Conservation (phyloP, 306 rosid species). For the Sesbania bispinosa region DNA sequence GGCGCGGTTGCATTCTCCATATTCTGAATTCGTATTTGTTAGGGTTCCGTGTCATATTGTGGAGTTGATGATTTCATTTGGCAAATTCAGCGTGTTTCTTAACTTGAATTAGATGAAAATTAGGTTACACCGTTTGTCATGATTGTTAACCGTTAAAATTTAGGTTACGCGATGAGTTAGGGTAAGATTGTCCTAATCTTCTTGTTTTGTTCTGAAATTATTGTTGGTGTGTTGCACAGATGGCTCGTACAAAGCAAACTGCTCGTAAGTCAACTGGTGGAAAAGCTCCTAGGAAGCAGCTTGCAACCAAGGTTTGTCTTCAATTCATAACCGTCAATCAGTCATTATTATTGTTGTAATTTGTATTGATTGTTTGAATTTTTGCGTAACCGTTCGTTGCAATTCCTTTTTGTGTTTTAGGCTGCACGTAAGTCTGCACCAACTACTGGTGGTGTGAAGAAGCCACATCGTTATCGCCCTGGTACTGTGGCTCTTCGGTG, state of each 20-base stretch:
- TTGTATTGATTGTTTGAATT: neutral
- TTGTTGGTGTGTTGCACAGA: slow-evolving; percentile 9
- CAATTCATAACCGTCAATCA: no score
- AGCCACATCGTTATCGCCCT: slow-evolving; percentile 86
- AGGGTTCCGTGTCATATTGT: no score
- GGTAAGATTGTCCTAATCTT: neutral
- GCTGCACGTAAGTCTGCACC: slow-evolving; percentile 96
- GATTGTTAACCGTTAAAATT: no score
- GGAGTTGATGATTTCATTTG: no score
- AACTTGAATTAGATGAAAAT: no score
- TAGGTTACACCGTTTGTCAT: no score
- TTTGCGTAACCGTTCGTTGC: rapidly evolving
- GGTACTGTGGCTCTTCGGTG: slow-evolving; percentile 91
- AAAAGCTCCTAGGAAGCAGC: slow-evolving; percentile 89
- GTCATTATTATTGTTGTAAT: neutral
- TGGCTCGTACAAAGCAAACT: slow-evolving; percentile 97
- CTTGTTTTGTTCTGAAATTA: neutral
- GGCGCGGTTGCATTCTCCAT: no score
- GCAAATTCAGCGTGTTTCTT: no score
- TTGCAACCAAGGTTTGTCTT: slow-evolving; percentile 68
- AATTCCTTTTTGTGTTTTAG: neutral
- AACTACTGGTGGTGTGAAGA: slow-evolving; percentile 86
- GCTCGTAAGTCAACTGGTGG: slow-evolving; percentile 92
- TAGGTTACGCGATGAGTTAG: no score
- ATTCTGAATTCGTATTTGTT: no score